phyloP scores from a whole-genome alignment of 768 basidiomycete genomes.

The Vishniacozyma victoriae region DNA sequence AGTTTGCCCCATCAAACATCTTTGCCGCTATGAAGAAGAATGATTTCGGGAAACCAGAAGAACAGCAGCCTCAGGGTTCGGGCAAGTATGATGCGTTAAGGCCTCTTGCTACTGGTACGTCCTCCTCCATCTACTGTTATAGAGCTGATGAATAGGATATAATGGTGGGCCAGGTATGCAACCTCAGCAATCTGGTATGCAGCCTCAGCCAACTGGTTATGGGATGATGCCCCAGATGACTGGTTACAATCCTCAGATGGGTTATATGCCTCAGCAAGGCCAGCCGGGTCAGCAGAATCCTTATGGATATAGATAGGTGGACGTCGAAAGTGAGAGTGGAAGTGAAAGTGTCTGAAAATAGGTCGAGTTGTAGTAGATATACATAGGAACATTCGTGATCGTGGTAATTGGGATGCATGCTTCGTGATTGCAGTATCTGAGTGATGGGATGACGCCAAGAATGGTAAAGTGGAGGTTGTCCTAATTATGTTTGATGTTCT shows the following conservation, averaged over 20 bases:
- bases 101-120: conserved; percentile 44
- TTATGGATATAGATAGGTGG: conserved; percentile 10
- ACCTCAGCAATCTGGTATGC: conserved; percentile 10
- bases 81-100: conserved; percentile 49
- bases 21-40: conserved; percentile 50
- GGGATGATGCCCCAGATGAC: conserved; percentile 35
- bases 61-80: conserved; percentile 43
- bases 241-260: conserved; percentile 21
- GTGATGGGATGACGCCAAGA: no score
- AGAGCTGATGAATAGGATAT: no score
- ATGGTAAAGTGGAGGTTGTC: no score
- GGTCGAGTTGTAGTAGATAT: no score
- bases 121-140: no score
- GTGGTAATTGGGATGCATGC: no score
- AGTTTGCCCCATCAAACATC: conserved; percentile 49
- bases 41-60: conserved; percentile 44
- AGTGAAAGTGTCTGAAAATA: no score
- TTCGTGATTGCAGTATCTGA: no score
- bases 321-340: no score
- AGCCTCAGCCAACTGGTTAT: conserved; percentile 8
- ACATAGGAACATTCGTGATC: no score
- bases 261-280: conserved; percentile 13
- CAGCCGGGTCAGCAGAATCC: conserved; percentile 6
- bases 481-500: no score
- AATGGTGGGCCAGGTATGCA: conserved; percentile 33